These are phyloP conservation scores for Antitrichia curtipendula DNA, from an alignment of 225 moss, liverwort and hornwort genomes.

Conservation along the genomic window DNA sequence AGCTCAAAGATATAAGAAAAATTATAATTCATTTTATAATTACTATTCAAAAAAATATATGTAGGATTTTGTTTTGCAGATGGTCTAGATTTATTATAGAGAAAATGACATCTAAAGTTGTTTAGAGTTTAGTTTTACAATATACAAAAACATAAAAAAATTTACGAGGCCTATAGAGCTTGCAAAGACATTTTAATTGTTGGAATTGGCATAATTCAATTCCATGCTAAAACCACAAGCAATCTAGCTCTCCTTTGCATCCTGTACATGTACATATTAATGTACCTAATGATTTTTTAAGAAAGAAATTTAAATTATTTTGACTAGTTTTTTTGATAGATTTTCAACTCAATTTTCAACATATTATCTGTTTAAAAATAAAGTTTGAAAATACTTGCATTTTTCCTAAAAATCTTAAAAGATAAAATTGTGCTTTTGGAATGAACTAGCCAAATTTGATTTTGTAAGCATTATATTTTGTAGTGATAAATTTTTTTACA, in stretches of 20 bases:
- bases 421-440: too few relatives aligned
- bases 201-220: background rate
- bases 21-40: background rate
- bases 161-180: too few relatives aligned
- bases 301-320: background rate
- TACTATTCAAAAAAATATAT: background rate
- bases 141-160: background rate
- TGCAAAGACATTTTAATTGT: background rate
- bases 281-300: background rate
- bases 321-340: background rate
- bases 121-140: fast-evolving
- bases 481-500: too few relatives aligned
- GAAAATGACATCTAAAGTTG: background rate
- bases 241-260: too few relatives aligned
- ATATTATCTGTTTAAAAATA: background rate
- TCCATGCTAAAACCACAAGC: too few relatives aligned
- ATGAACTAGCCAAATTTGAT: background rate
- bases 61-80: background rate
- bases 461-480: background rate
- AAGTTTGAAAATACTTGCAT: background rate
- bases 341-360: background rate
- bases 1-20: background rate
- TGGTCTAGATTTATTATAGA: fast-evolving
- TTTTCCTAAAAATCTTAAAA: background rate
- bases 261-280: fast-evolving